Evolutionary conservation across 2,329 filamentous ascomycete genomes (phyloP).

Genomic region (Leptodontidium sp.): DNA sequence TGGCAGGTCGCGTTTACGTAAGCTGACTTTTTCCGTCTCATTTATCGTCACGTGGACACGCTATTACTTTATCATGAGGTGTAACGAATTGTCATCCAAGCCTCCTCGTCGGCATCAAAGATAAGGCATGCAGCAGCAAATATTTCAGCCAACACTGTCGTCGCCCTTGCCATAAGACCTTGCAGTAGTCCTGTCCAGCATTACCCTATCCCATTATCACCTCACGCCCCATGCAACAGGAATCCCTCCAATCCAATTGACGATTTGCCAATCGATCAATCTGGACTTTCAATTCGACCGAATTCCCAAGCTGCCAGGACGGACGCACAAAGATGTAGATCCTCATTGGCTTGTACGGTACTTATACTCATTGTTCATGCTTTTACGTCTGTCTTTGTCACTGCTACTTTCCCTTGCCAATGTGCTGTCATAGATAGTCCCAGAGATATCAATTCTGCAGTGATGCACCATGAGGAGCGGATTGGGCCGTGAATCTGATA

Average conservation of each 20-base stretch:
- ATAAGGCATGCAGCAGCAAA: neutral
- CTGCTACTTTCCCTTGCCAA: slow-evolving; percentile 8
- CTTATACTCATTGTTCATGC: slow-evolving; percentile 3
- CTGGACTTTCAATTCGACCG: neutral
- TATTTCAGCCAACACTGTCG: neutral
- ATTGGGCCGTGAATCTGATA: neutral
- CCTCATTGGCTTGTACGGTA: slow-evolving; percentile 5
- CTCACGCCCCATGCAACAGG: neutral
- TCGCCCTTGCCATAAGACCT: neutral
- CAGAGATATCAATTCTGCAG: slow-evolving; percentile 16
- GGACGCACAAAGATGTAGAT: neutral
- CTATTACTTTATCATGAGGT: slow-evolving; percentile 10
- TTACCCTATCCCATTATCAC: slow-evolving; percentile 7
- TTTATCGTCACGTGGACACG: neutral
- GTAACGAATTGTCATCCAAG: slow-evolving; percentile 15
- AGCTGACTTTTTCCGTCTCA: neutral
- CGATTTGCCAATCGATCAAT: neutral
- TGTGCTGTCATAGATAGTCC: slow-evolving; percentile 7
- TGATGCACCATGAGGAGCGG: neutral
- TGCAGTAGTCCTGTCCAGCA: slow-evolving; percentile 3
- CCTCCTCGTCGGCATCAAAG: slow-evolving; percentile 9
- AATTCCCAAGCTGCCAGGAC: neutral
- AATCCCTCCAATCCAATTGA: slow-evolving; percentile 16
- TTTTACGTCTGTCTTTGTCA: slow-evolving; percentile 17
- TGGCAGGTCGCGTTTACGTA: neutral